Conservation (phyloP, 306 rosid genomes). For the Mimosa bimucronata region DNA sequence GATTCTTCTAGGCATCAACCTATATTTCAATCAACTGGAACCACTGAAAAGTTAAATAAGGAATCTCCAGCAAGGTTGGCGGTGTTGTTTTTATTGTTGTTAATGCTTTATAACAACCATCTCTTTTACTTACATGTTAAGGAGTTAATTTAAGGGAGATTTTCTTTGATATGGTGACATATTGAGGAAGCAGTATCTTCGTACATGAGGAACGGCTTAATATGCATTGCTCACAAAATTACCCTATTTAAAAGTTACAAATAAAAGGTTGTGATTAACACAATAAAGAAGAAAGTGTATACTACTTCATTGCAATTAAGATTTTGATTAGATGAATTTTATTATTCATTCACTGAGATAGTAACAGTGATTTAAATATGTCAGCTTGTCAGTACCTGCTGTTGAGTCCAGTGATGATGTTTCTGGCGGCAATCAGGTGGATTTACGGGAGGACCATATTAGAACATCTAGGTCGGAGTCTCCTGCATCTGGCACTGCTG, state of each 20-base stretch:
- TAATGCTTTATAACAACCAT: neutral
- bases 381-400: constrained; percentile 67
- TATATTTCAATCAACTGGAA: constrained; percentile 50
- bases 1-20: constrained; percentile 55
- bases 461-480: constrained; percentile 65
- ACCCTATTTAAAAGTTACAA: neutral
- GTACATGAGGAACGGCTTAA: neutral
- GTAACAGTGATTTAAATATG: constrained; percentile 34
- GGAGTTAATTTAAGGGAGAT: neutral
- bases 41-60: constrained; percentile 55
- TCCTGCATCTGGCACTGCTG: constrained; percentile 62
- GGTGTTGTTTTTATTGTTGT: neutral
- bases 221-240: neutral
- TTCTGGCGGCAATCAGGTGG: constrained; percentile 61
- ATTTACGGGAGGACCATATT: constrained; percentile 56
- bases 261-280: neutral
- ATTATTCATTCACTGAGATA: constrained; percentile 1
- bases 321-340: constrained; percentile 6
- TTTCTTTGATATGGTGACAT: constrained; percentile 13
- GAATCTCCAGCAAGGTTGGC: constrained; percentile 71
- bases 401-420: constrained; percentile 65
- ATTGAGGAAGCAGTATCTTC: constrained; percentile 2
- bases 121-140: neutral
- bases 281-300: neutral
- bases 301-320: neutral